Evolutionary conservation across 306 rosid species (phyloP).

Genomic region (Quercus bicolor): DNA sequence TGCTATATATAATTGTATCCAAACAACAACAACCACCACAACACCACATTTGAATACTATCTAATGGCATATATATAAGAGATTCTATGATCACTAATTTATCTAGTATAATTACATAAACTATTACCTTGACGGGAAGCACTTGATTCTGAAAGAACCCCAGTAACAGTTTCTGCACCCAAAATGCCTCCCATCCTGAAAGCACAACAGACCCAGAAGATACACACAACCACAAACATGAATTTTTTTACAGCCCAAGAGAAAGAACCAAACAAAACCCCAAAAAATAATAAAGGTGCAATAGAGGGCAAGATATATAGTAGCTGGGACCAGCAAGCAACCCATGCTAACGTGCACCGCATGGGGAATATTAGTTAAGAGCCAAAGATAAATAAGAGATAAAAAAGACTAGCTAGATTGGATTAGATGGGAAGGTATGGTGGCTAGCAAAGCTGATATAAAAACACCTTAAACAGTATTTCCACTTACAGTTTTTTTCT

Average conservation of each 20-base stretch:
- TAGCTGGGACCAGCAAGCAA: slow-evolving; percentile 57
- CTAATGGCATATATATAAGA: neutral
- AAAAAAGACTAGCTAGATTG: slow-evolving; percentile 22
- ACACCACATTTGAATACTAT: neutral
- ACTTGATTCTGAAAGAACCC: slow-evolving; percentile 33
- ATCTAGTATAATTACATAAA: neutral
- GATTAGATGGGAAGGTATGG: slow-evolving; percentile 50
- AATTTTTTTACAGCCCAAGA: slow-evolving; percentile 26
- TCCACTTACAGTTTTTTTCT: slow-evolving; percentile 46
- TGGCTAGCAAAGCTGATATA: slow-evolving; percentile 41
- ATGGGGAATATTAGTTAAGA: slow-evolving; percentile 44
- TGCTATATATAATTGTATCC: neutral
- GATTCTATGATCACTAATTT: neutral
- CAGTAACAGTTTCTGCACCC: slow-evolving; percentile 36
- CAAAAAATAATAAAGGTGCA: slow-evolving; percentile 9
- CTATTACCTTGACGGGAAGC: slow-evolving; percentile 47
- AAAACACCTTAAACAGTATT: slow-evolving; percentile 54
- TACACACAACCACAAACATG: slow-evolving; percentile 20
- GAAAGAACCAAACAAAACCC: slow-evolving; percentile 4
- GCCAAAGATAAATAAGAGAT: slow-evolving; percentile 40
- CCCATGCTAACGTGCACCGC: slow-evolving; percentile 63
- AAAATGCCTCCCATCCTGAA: slow-evolving; percentile 45
- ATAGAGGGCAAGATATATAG: slow-evolving; percentile 24
- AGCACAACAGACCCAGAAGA: slow-evolving; percentile 29
- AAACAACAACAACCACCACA: slow-evolving; percentile 6